Evolutionary conservation across 1,284 basidiomycete genomes (phyloP).

Genomic region (Pseudozyma flocculosa): DNA sequence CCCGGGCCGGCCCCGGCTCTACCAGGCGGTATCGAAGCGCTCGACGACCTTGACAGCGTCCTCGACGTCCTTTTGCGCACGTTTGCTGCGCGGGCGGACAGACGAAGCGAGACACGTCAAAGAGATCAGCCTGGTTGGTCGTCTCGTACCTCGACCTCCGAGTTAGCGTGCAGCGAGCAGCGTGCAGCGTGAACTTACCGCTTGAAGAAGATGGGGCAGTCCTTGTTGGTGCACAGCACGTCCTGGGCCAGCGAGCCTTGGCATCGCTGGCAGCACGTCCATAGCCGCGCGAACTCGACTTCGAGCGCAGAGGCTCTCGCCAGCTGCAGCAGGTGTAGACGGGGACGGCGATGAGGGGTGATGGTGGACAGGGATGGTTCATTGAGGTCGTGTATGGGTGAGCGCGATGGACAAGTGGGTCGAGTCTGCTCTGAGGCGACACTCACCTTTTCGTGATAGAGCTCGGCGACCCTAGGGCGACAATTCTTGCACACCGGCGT

Average conservation of each 20-base stretch:
- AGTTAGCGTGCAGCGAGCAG: neutral
- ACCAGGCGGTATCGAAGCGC: conserved; percentile 46
- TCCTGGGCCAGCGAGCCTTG: conserved; percentile 66
- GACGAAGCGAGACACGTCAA: no score
- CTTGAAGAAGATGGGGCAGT: conserved; percentile 98
- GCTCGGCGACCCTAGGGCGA: conserved; percentile 43
- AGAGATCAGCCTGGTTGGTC: no score
- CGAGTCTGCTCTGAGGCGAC: no score
- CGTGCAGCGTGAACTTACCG: conserved; percentile 63
- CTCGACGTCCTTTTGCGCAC: conserved; percentile 51
- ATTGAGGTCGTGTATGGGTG: neutral
- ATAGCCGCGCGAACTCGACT: conserved; percentile 54
- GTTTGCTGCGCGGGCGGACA: conserved; percentile 12
- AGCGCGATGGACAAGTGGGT: no score
- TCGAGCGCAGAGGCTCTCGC: conserved; percentile 43
- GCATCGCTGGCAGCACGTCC: conserved; percentile 58
- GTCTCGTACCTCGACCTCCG: no score
- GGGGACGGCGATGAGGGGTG: no score
- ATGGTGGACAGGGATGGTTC: neutral
- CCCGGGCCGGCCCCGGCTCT: no score
- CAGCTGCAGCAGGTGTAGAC: no score
- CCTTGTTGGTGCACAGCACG: conserved; percentile 91
- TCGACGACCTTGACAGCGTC: conserved; percentile 43
- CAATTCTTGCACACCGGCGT: conserved; percentile 55
- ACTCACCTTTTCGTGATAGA: conserved; percentile 53